These are phyloP conservation scores for Dinochytrium kinnereticum DNA, from an alignment of 371 early-diverging fungal species.

Conservation along the genomic window DNA sequence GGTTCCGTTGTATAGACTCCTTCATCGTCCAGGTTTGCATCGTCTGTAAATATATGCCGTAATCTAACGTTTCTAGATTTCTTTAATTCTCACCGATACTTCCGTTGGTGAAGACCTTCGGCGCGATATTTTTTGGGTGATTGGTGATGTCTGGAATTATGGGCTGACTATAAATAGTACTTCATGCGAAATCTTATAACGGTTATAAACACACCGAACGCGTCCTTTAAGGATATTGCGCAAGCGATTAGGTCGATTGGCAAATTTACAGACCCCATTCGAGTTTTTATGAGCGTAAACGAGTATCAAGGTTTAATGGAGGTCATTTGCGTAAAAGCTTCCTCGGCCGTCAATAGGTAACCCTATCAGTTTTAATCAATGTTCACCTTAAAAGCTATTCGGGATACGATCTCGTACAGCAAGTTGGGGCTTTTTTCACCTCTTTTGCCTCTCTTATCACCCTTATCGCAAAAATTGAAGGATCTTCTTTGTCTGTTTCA, in stretches of 20 bases:
- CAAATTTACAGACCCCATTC: constrained; percentile 69
- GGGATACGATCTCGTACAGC: constrained; percentile 25
- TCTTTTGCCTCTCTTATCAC: neutral
- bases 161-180: constrained; percentile 54
- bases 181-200: constrained; percentile 56
- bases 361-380: too few relatives aligned
- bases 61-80: constrained; percentile 36
- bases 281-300: constrained; percentile 47
- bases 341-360: neutral
- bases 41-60: neutral
- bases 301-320: constrained; percentile 56
- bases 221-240: constrained; percentile 61
- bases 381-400: constrained; percentile 13
- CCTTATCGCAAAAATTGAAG: constrained; percentile 28
- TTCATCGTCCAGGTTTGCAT: constrained; percentile 58
- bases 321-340: constrained; percentile 19
- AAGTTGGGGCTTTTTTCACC: neutral
- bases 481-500: constrained; percentile 52
- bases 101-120: constrained; percentile 27
- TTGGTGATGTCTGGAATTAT: constrained; percentile 31
- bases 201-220: constrained; percentile 43
- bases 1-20: constrained; percentile 56
- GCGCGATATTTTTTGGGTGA: constrained; percentile 15
- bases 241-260: constrained; percentile 75
- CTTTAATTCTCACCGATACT: constrained; percentile 37